These are phyloP conservation scores for Athelia psychrophila DNA, from an alignment of 1,284 basidiomycete species.

Conservation along the genomic window DNA sequence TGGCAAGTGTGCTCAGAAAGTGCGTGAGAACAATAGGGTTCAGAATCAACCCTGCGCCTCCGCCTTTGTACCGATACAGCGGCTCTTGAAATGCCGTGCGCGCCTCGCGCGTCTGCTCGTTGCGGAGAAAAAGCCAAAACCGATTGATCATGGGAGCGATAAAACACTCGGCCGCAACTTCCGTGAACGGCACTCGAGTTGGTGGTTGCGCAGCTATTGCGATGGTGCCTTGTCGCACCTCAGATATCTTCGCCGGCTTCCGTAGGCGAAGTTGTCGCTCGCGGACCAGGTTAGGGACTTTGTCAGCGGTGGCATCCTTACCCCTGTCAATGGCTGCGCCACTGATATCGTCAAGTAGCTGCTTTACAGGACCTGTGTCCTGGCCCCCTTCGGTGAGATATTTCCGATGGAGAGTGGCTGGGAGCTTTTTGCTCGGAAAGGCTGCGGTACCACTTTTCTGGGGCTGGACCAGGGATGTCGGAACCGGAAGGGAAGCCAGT, in stretches of 20 bases:
- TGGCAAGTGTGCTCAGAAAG: slow-evolving; percentile 71
- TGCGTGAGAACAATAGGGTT: slow-evolving; percentile 73
- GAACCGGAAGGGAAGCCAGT: slow-evolving; percentile 67
- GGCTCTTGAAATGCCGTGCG: slow-evolving; percentile 51
- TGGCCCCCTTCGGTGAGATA: slow-evolving; percentile 49
- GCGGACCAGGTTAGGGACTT: slow-evolving; percentile 59
- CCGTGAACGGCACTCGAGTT: slow-evolving; percentile 45
- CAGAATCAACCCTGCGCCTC: slow-evolving; percentile 80
- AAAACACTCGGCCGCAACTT: slow-evolving; percentile 82
- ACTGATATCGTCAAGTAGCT: slow-evolving; percentile 59
- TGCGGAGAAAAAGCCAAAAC: slow-evolving; percentile 88
- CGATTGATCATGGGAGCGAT: slow-evolving; percentile 86
- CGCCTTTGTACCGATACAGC: slow-evolving; percentile 58
- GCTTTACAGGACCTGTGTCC: slow-evolving; percentile 34
- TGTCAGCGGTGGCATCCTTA: slow-evolving; percentile 45
- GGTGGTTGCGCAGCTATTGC: slow-evolving; percentile 3
- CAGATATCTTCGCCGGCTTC: slow-evolving; percentile 42
- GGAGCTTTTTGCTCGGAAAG: slow-evolving; percentile 81
- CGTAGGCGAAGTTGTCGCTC: slow-evolving; percentile 76
- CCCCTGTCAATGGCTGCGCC: slow-evolving; percentile 55
- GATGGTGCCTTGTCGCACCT: slow-evolving; percentile 27
- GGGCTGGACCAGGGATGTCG: slow-evolving; percentile 34
- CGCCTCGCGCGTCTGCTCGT: slow-evolving; percentile 73
- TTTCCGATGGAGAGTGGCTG: slow-evolving; percentile 64
- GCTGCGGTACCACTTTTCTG: slow-evolving; percentile 34